These are phyloP conservation scores for Tetrapisispora namnaoensis DNA, from an alignment of 805 yeast species.

Conservation along the genomic window DNA sequence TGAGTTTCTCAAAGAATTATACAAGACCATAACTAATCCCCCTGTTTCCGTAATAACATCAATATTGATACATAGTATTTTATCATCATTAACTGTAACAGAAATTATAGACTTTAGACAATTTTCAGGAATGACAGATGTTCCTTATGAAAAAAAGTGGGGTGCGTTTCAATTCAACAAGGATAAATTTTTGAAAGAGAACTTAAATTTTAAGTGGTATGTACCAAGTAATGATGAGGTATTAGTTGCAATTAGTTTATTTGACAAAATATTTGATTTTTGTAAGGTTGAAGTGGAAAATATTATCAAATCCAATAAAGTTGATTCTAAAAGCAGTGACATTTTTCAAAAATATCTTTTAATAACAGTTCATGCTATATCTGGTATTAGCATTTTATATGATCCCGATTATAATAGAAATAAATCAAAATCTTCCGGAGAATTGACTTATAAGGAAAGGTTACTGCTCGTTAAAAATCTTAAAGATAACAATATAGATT, in stretches of 20 bases:
- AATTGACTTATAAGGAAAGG: slow-evolving; percentile 4
- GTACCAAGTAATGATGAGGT: slow-evolving; percentile 50
- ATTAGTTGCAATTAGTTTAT: slow-evolving; percentile 49
- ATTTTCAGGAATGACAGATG: slow-evolving; percentile 37
- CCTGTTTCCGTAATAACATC: slow-evolving; percentile 50
- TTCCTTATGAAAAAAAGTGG: slow-evolving; percentile 46
- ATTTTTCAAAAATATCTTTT: slow-evolving; percentile 45
- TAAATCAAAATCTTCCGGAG: slow-evolving; percentile 8
- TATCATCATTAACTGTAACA: slow-evolving; percentile 54
- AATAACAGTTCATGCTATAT: slow-evolving; percentile 47
- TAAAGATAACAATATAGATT: slow-evolving; percentile 29
- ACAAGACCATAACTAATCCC: slow-evolving; percentile 34
- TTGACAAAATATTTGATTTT: slow-evolving; percentile 38
- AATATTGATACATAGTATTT: slow-evolving; percentile 54
- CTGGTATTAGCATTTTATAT: slow-evolving; percentile 63
- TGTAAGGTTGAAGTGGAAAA: slow-evolving; percentile 36
- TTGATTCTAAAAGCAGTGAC: slow-evolving; percentile 32
- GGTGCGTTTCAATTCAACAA: slow-evolving; percentile 60
- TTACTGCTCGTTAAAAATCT: slow-evolving; percentile 24
- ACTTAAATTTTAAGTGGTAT: slow-evolving; percentile 64
- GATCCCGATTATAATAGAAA: slow-evolving; percentile 55
- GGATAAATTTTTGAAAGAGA: slow-evolving; percentile 38
- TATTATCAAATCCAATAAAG: slow-evolving; percentile 15
- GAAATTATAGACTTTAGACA: slow-evolving; percentile 48
- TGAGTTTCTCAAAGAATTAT: slow-evolving; percentile 27